phyloP scores from a whole-genome alignment of 1,284 basidiomycete genomes.

The Ceraceosorus bombacis region DNA sequence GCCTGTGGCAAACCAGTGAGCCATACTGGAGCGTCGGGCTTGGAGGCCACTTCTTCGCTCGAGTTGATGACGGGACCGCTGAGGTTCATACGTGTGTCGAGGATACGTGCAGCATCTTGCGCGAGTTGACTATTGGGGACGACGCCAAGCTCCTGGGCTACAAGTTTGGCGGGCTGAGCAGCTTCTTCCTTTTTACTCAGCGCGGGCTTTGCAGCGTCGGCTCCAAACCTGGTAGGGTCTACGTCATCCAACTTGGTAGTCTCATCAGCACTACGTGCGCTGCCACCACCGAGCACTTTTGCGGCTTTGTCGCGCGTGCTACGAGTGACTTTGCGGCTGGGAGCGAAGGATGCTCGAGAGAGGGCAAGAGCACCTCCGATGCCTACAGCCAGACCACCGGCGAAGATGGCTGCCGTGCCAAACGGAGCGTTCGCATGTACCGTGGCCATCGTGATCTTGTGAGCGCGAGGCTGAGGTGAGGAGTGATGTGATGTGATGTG shows the following conservation, averaged over 20 bases:
- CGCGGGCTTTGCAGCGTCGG: constrained; percentile 14
- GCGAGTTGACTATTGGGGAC: constrained; percentile 11
- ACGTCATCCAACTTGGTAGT: constrained; percentile 29
- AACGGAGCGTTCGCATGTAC: too few relatives aligned
- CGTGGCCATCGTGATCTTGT: too few relatives aligned
- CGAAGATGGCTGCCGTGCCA: constrained; percentile 33
- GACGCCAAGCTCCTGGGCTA: constrained; percentile 15
- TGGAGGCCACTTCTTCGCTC: constrained; percentile 25
- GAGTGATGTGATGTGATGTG: too few relatives aligned
- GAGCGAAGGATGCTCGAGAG: constrained; percentile 30
- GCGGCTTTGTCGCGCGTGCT: constrained; percentile 21
- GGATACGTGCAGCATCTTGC: constrained; percentile 26
- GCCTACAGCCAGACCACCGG: constrained; percentile 42
- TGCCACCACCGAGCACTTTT: neutral
- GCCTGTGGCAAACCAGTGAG: constrained; percentile 26
- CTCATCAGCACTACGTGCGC: neutral
- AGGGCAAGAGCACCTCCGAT: constrained; percentile 36
- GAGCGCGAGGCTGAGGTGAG: too few relatives aligned
- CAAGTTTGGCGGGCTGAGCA: constrained; percentile 23
- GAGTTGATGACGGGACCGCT: constrained; percentile 21
- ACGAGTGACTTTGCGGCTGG: constrained; percentile 34
- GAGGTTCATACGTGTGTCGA: constrained; percentile 31
- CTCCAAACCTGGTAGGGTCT: constrained; percentile 6
- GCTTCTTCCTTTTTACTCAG: constrained; percentile 14
- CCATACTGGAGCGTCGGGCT: constrained; percentile 29